Evolutionary conservation across 345 rosid genomes (phyloP).

Genomic region (Gynandropsis gynandra): DNA sequence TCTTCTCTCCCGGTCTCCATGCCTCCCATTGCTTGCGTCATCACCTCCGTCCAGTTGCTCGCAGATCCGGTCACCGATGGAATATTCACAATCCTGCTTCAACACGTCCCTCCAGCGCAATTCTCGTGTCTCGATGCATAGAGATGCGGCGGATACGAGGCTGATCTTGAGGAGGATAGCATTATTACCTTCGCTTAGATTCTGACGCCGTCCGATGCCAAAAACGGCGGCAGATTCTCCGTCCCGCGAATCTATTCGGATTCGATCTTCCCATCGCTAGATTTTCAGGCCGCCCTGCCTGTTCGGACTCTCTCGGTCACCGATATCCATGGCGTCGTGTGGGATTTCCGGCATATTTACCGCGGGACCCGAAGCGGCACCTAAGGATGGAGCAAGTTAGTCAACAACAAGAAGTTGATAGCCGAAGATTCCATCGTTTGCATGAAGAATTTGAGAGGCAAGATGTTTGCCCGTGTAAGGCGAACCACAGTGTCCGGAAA

Average conservation of each 20-base stretch:
- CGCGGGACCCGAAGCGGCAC: slow-evolving; percentile 83
- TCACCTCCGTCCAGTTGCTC: slow-evolving; percentile 46
- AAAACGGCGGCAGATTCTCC: slow-evolving; percentile 91
- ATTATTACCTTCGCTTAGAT: slow-evolving; percentile 57
- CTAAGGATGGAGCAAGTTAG: slow-evolving; percentile 93
- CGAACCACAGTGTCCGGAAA: slow-evolving; percentile 31
- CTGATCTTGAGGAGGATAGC: slow-evolving; percentile 27
- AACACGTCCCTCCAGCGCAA: slow-evolving; percentile 11
- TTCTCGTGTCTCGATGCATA: slow-evolving; percentile 17
- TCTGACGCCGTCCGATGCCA: slow-evolving; percentile 85
- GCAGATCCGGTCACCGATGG: slow-evolving; percentile 75
- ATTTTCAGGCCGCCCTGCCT: slow-evolving; percentile 70
- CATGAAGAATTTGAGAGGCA: slow-evolving; percentile 50
- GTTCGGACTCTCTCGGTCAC: slow-evolving; percentile 59
- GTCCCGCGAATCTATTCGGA: slow-evolving; percentile 91
- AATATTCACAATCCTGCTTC: slow-evolving; percentile 49
- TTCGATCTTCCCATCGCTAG: slow-evolving; percentile 63
- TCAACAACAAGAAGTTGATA: slow-evolving; percentile 71
- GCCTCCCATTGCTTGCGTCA: slow-evolving; percentile 35
- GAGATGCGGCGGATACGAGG: slow-evolving; percentile 42
- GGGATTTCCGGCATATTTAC: slow-evolving; percentile 85
- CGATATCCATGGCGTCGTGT: slow-evolving; percentile 59
- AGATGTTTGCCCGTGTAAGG: slow-evolving; percentile 65
- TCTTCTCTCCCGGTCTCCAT: slow-evolving; percentile 24
- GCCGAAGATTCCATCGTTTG: slow-evolving; percentile 87